These are phyloP conservation scores for Nakaseomyces delphensis DNA, from an alignment of 1,139 yeast genomes.

Conservation along the genomic window DNA sequence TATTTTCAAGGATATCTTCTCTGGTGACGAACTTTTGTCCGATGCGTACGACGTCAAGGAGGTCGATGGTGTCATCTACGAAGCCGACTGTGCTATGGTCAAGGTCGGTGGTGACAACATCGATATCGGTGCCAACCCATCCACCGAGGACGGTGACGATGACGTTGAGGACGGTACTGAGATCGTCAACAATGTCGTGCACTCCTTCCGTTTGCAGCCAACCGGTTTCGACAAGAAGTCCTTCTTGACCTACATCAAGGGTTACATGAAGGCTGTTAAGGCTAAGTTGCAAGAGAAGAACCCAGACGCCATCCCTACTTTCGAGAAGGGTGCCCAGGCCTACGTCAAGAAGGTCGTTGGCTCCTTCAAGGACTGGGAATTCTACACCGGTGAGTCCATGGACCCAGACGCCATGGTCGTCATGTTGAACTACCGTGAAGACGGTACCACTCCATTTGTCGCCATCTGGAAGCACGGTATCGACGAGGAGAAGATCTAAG, in stretches of 20 bases:
- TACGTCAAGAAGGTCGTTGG: conserved; percentile 93
- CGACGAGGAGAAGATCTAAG: conserved; percentile 76
- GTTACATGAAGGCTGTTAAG: conserved; percentile 96
- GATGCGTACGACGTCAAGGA: conserved; percentile 87
- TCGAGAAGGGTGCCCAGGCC: conserved; percentile 94
- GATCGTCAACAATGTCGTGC: conserved; percentile 94
- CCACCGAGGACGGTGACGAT: conserved; percentile 88
- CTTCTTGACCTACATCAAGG: conserved; percentile 90
- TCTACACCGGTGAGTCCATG: conserved; percentile 99
- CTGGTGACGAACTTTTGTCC: conserved; percentile 94
- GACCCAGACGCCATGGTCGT: conserved; percentile 99
- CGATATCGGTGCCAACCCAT: conserved; percentile 99
- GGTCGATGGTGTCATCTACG: conserved; percentile 88
- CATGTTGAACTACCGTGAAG: conserved; percentile 99
- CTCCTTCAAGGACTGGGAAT: conserved; percentile 97
- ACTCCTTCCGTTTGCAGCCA: conserved; percentile 96
- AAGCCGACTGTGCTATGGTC: conserved; percentile 93
- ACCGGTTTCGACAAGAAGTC: conserved; percentile 97
- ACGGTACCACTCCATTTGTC: conserved; percentile 95
- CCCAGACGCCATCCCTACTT: conserved; percentile 79
- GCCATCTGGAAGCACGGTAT: conserved; percentile 99
- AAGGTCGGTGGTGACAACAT: conserved; percentile 81
- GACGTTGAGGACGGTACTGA: conserved; percentile 78
- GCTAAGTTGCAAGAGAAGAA: conserved; percentile 74
- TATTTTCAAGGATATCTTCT: conserved; percentile 61